phyloP scores from a whole-genome alignment of 345 rosid species.

The Camelina sativa region DNA sequence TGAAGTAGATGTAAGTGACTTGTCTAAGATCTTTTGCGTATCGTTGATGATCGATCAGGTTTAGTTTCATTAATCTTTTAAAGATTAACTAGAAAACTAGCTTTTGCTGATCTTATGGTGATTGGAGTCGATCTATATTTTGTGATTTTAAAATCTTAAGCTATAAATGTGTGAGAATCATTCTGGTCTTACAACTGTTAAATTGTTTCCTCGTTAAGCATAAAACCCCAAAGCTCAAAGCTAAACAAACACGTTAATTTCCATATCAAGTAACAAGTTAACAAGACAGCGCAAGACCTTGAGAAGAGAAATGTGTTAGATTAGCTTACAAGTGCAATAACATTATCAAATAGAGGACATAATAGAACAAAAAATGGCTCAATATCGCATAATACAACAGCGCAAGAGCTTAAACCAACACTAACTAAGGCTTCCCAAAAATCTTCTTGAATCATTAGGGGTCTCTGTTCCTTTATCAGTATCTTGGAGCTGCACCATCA shows the following conservation, averaged over 20 bases:
- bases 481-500: conserved; percentile 63
- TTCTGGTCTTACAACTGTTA: background rate
- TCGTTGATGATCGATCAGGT: background rate
- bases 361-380: conserved; percentile 17
- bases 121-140: background rate
- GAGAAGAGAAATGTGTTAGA: background rate
- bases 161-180: background rate
- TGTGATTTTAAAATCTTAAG: background rate
- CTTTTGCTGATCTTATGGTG: background rate
- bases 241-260: conserved; percentile 14
- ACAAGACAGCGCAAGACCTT: background rate
- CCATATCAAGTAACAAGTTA: too few relatives aligned
- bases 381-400: background rate
- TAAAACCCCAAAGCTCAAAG: conserved; percentile 71
- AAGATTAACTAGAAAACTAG: background rate
- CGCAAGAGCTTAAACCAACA: conserved; percentile 23
- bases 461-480: conserved; percentile 33
- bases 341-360: conserved; percentile 35
- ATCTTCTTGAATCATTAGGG: background rate
- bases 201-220: conserved; percentile 55
- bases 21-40: background rate
- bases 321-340: background rate
- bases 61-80: background rate
- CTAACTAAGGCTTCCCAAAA: conserved; percentile 1
- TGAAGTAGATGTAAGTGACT: background rate